Evolutionary conservation across 1,284 basidiomycete species (phyloP), one percentile per base, ranked within the genome.

Genomic region (Mycena citricolor): DNA sequence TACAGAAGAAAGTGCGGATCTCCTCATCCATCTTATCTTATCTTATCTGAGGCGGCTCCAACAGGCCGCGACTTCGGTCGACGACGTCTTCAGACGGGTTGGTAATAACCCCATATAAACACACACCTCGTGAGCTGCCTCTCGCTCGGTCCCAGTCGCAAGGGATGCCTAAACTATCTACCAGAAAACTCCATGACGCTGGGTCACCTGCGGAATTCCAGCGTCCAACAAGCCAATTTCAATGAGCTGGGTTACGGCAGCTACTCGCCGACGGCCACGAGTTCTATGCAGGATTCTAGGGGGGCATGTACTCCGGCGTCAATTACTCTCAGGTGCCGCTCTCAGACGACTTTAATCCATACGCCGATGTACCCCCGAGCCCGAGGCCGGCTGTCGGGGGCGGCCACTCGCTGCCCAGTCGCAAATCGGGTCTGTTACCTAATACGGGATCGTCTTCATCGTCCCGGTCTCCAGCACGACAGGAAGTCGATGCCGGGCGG

Each of bases 401-500:
- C 31, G 8, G 21, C 10, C 31, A 17, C 31, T 16, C 21, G 16
- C 14, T 16, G 12, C 16, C 21, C 31, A 11, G 31, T 17, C 29
- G 31, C 16, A 12, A 53, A 49, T 24, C 32, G 10, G 14, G 23
- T 34, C 19, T 37, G 3, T 32, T 25, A 2, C 4, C 28, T 4
- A 42, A 33, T 11, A 36, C 25, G 26, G 44, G 45, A 8, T 23
- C 37, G 24, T 26, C 29, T n/a, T 20, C 13, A 13, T 31, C 37
- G n/a, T 38, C 44, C 6, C 34, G 31, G 26, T 42, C 39, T 11
- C 30, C 29, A 8, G 4, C 39, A 14, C 48, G 48, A 19, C 52
- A 54, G 13, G 52, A 54, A 34, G 42, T 51, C 2, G 52, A 54
- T 36, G 52, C 52, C 8, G 52, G 52, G 4, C 48, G 44, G 12